phyloP scores from a whole-genome alignment of 2,329 filamentous ascomycete species.

The Trichoderma aggressivum region DNA sequence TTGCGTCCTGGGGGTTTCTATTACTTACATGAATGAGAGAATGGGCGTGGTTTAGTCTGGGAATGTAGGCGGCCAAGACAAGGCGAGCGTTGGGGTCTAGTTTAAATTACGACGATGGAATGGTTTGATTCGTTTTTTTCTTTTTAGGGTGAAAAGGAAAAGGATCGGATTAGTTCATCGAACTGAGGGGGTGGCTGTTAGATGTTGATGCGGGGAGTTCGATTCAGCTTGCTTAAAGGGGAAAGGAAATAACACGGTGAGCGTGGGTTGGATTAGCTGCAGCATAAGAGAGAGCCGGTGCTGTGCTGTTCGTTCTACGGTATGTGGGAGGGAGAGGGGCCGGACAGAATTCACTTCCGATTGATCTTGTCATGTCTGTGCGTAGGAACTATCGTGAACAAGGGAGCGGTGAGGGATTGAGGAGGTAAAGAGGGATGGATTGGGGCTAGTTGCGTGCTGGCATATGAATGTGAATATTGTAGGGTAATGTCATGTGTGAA shows the following conservation, averaged over 20 bases:
- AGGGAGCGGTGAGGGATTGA: not conserved
- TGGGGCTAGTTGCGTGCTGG: rapidly evolving
- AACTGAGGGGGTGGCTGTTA: not conserved
- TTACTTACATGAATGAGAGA: not conserved
- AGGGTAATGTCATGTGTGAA: not conserved
- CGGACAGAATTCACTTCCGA: not conserved
- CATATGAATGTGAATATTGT: not conserved
- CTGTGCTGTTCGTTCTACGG: not conserved
- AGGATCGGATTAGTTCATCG: not conserved
- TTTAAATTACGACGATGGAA: not conserved
- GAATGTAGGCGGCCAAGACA: not conserved
- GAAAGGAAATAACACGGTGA: not conserved
- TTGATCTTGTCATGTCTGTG: not conserved
- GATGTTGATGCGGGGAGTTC: not conserved
- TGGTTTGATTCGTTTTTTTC: not conserved
- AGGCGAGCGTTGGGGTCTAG: not conserved
- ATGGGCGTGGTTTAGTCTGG: not conserved
- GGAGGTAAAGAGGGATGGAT: not conserved
- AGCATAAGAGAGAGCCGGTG: too few species aligned
- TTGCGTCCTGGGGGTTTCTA: not conserved
- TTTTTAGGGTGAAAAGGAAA: not conserved
- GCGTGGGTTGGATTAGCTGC: not conserved
- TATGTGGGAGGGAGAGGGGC: not conserved
- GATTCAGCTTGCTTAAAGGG: not conserved
- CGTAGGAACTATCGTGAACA: not conserved